Evolutionary conservation across 768 basidiomycete genomes (phyloP).

Genomic region (Tephrocybe sp.): DNA sequence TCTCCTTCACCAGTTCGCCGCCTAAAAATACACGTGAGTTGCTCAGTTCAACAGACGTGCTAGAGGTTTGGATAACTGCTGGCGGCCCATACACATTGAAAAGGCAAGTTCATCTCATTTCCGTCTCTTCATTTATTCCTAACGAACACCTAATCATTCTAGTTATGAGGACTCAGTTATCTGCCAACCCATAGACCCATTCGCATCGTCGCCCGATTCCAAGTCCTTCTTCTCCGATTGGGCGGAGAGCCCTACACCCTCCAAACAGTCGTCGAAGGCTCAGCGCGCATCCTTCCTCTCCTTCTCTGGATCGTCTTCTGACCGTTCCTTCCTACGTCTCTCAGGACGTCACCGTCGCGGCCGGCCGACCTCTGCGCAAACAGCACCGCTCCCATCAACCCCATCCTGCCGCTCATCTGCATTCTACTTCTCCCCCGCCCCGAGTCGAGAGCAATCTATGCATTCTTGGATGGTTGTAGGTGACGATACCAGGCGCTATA

Average conservation of each 20-base stretch:
- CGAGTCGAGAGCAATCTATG: too few relatives aligned
- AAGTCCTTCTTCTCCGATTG: conserved; percentile 46
- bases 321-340: conserved; percentile 21
- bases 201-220: conserved; percentile 39
- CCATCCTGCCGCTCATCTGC: conserved; percentile 32
- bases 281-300: conserved; percentile 42
- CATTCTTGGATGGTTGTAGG: conserved; percentile 38
- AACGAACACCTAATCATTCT: conserved; percentile 1
- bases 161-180: conserved; percentile 17
- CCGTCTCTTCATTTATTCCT: neutral
- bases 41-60: conserved; percentile 14
- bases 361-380: conserved; percentile 31
- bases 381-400: conserved; percentile 26
- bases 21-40: conserved; percentile 17
- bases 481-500: too few relatives aligned
- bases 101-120: conserved; percentile 17
- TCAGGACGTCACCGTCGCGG: conserved; percentile 20
- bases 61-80: conserved; percentile 34
- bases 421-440: conserved; percentile 25
- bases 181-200: conserved; percentile 36
- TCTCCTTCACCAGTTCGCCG: conserved; percentile 20
- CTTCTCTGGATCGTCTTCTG: conserved; percentile 33
- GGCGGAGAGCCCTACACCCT: conserved; percentile 26
- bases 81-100: conserved; percentile 30
- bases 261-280: conserved; percentile 19